Evolutionary conservation across 1,284 basidiomycete species (phyloP), one percentile per base, ranked within the genome.

Genomic region (Volvariella volvacea): DNA sequence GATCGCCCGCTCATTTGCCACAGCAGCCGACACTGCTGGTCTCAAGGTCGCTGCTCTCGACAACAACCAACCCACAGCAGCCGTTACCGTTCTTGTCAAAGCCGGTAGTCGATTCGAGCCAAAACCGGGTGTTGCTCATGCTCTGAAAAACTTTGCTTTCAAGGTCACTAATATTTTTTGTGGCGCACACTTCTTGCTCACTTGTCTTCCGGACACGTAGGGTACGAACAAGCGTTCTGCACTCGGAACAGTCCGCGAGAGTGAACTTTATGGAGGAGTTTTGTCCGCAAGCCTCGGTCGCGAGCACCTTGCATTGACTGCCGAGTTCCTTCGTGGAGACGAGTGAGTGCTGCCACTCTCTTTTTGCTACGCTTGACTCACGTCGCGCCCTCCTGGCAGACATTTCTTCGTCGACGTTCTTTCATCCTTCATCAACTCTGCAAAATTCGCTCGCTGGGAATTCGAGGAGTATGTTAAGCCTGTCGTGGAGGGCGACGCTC

Each of bases 71-170:
- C 78, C 85, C 48, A 93, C 91, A 3, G 74, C 88, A 34, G 78
- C 87, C 53, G 80, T 97, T 58, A 92, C 91, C 42, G 74, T 97
- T 58, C 78, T 94, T 55, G 80, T 94, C 67, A 94, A 92, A 66
- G 93, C 90, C 48, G 93, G 93, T 46, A 83, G 83, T 58, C 74
- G 93, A 57, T 93, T 83, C 63, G 87, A 97, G 73, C 67, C 80
- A 49, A 83, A 84, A 58, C 80, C 88, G 40, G 93, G 93, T 59
- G 79, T 91, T 52, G 91, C 93, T 7, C 88, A 94, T 71, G 83
- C 83, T 51, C 76, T 96, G 65, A 94, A 94, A 78, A 92, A 91
- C 78, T 95, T 92, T 75, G 84, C 92, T 49, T 96, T 93, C 83
- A 96, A 94, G 87, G 93, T 95, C 54, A 68, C 55, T 45, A 21